These are phyloP conservation scores for Coniochaeta sp. DNA, from an alignment of 2,329 filamentous ascomycete genomes.

Conservation along the genomic window DNA sequence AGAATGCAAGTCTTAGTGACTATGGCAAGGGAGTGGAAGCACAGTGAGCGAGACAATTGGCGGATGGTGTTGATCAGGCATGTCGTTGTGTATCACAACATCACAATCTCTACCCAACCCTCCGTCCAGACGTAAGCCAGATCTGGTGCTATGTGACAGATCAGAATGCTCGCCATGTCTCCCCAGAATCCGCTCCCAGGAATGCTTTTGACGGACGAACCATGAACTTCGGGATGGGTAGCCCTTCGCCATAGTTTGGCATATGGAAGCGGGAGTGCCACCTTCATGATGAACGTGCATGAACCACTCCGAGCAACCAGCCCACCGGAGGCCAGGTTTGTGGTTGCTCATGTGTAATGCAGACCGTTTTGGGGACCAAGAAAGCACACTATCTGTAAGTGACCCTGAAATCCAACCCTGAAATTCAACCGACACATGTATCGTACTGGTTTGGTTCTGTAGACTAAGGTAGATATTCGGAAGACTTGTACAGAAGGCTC, in stretches of 20 bases:
- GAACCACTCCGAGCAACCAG: constrained; percentile 1
- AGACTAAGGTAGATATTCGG: not conserved
- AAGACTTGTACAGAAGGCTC: not conserved
- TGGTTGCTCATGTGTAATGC: not conserved
- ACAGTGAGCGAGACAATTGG: not conserved
- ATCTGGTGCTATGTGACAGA: constrained; percentile 46
- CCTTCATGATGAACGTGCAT: not conserved
- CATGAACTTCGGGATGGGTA: constrained; percentile 11
- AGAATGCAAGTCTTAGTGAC: constrained; percentile 16
- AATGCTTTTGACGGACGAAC: constrained; percentile 10
- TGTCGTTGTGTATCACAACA: constrained; percentile 22
- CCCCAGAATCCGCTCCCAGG: constrained; percentile 5
- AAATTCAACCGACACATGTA: not conserved
- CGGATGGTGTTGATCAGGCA: constrained; percentile 15
- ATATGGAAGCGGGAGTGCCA: not conserved
- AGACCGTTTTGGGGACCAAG: not conserved
- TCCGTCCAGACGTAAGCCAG: constrained; percentile 27
- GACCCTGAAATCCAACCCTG: not conserved
- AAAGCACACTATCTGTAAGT: not conserved
- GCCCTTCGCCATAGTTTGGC: not conserved
- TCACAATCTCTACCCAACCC: constrained; percentile 19
- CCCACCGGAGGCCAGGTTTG: not conserved
- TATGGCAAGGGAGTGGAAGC: constrained; percentile 10
- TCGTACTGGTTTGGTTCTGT: not conserved
- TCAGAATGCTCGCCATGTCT: constrained; percentile 22